Evolutionary conservation across 1,139 yeast genomes (phyloP).

Genomic region (Geotrichum klebahnii): DNA sequence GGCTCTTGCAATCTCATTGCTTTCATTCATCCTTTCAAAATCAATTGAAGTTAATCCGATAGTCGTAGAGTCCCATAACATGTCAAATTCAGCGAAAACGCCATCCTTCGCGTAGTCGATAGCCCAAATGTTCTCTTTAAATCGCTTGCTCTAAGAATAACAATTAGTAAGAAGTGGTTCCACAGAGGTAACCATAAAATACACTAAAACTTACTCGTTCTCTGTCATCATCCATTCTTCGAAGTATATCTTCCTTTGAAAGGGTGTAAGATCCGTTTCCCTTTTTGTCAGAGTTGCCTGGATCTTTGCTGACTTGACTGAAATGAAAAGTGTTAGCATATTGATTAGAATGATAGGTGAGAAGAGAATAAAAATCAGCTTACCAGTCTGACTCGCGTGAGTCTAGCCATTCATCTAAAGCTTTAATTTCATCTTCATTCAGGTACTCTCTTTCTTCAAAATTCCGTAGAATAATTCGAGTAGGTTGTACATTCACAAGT

Average conservation of each 20-base stretch:
- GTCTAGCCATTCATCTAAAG: conserved; percentile 20
- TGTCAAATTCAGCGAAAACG: conserved; percentile 53
- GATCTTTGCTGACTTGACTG: conserved; percentile 24
- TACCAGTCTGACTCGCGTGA: conserved; percentile 21
- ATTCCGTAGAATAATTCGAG: conserved; percentile 31
- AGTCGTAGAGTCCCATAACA: conserved; percentile 51
- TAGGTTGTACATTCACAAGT: conserved; percentile 47
- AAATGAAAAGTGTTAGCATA: conserved; percentile 9
- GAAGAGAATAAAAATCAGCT: background rate
- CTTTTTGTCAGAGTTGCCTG: conserved; percentile 14
- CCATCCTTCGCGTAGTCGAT: conserved; percentile 48
- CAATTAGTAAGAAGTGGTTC: background rate
- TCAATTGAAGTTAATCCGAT: conserved; percentile 49
- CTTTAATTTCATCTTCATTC: conserved; percentile 17
- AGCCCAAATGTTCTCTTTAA: conserved; percentile 73
- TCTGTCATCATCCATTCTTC: conserved; percentile 79
- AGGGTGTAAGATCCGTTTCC: conserved; percentile 14
- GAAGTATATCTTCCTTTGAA: conserved; percentile 25
- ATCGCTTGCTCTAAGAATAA: conserved; percentile 50
- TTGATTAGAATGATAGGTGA: background rate
- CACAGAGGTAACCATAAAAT: background rate
- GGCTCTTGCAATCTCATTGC: conserved; percentile 46
- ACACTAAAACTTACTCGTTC: conserved; percentile 48
- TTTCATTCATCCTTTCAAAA: conserved; percentile 51
- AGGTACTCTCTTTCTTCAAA: conserved; percentile 26